phyloP scores from a whole-genome alignment of 2,329 filamentous ascomycete species.

The Nannizziopsis arthrosporioides region DNA sequence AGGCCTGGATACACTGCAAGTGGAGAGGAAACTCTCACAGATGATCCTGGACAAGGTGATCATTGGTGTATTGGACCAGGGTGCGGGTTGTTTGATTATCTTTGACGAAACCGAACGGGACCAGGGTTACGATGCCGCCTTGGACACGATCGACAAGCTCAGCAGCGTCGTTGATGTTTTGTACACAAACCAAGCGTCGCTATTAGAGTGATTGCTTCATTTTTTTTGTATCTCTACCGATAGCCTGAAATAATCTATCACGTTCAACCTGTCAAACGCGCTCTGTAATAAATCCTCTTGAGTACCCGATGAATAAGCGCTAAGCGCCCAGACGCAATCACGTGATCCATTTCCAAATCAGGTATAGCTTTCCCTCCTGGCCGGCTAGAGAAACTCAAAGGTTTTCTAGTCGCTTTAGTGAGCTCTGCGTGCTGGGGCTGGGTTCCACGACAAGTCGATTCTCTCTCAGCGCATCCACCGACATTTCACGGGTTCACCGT shows the following conservation, averaged over 20 bases:
- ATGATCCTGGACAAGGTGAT: slow-evolving; percentile 99
- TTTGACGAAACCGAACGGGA: slow-evolving; percentile 92
- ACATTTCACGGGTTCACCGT: slow-evolving; percentile 3
- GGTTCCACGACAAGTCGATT: slow-evolving; percentile 7
- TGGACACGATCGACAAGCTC: slow-evolving; percentile 92
- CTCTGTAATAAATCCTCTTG: neutral
- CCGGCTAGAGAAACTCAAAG: slow-evolving; percentile 4
- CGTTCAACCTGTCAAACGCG: neutral
- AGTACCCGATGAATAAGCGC: slow-evolving; percentile 2
- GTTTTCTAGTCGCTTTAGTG: neutral
- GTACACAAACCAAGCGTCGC: slow-evolving; percentile 92
- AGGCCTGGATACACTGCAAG: slow-evolving; percentile 85
- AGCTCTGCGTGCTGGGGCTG: slow-evolving; percentile 4
- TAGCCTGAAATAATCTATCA: neutral
- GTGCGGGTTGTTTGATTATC: slow-evolving; percentile 92
- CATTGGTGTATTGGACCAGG: slow-evolving; percentile 91
- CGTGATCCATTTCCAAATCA: neutral
- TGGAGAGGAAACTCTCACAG: slow-evolving; percentile 95
- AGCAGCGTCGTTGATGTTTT: slow-evolving; percentile 94
- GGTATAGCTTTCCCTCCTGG: neutral
- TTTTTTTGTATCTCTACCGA: neutral
- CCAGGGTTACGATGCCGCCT: slow-evolving; percentile 82
- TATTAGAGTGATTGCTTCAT: slow-evolving; percentile 57
- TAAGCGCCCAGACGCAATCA: slow-evolving; percentile 6
- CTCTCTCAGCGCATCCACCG: slow-evolving; percentile 9